Evolutionary conservation across 345 rosid species (phyloP).

Genomic region (Theobroma cacao): DNA sequence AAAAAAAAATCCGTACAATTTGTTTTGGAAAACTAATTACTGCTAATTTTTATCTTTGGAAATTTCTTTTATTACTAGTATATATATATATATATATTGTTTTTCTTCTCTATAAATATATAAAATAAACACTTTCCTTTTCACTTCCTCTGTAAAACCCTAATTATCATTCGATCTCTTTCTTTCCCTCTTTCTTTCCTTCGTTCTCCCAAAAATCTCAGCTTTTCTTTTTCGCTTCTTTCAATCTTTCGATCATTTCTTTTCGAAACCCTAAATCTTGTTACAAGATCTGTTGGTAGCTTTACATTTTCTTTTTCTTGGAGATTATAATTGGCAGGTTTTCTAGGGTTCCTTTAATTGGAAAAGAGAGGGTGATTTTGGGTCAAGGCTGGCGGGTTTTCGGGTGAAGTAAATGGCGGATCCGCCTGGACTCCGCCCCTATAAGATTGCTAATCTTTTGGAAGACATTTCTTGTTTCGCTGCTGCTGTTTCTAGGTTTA

Average conservation of each 20-base stretch:
- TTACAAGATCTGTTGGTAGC: conserved; percentile 10
- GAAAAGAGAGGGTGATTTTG: conserved; percentile 11
- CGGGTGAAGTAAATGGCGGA: conserved; percentile 62
- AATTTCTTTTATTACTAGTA: too few relatives aligned
- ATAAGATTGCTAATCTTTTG: conserved; percentile 7
- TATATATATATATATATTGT: too few relatives aligned
- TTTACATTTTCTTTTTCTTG: neutral
- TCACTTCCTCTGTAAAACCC: conserved; percentile 40
- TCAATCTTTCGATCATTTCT: neutral
- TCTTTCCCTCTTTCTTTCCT: neutral
- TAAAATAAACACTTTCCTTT: neutral
- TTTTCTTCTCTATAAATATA: neutral
- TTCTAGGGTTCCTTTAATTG: conserved; percentile 28
- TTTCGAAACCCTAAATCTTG: conserved; percentile 6
- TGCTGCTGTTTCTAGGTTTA: neutral
- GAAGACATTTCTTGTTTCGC: neutral
- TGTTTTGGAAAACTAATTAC: neutral
- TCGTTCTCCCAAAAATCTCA: neutral
- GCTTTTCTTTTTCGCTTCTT: neutral
- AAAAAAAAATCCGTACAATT: too few relatives aligned
- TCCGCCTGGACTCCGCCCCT: conserved; percentile 53
- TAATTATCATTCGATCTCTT: conserved; percentile 15
- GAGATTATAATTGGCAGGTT: neutral
- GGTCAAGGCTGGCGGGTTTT: conserved; percentile 39
- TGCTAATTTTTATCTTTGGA: neutral